These are phyloP conservation scores for Aspergillus sp. DNA, from an alignment of 2,329 filamentous ascomycete genomes.

Conservation along the genomic window DNA sequence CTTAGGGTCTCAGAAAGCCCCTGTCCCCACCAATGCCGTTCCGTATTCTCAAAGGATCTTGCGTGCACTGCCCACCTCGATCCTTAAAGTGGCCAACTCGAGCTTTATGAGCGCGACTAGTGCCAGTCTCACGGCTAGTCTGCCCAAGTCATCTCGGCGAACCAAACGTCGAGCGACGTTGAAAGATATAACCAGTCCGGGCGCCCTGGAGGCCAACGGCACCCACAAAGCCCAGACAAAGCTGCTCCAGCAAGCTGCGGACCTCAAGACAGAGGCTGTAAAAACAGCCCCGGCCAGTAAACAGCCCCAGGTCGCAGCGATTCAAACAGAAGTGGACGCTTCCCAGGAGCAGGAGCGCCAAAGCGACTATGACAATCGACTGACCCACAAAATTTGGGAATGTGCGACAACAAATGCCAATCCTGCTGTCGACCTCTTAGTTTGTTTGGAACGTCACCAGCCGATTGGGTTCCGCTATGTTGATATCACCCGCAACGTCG, in stretches of 20 bases:
- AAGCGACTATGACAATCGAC: slow-evolving; percentile 69
- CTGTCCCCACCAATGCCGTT: slow-evolving; percentile 79
- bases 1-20: slow-evolving; percentile 69
- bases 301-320: slow-evolving; percentile 7
- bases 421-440: slow-evolving; percentile 86
- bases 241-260: slow-evolving; percentile 17
- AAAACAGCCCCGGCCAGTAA: slow-evolving; percentile 15
- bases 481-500: slow-evolving; percentile 85
- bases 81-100: slow-evolving; percentile 91
- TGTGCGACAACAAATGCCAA: slow-evolving; percentile 88
- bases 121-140: slow-evolving; percentile 75
- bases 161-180: slow-evolving; percentile 56
- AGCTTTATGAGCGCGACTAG: slow-evolving; percentile 92
- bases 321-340: slow-evolving; percentile 14
- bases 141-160: slow-evolving; percentile 65
- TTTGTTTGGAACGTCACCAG: slow-evolving; percentile 87
- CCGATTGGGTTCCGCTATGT: slow-evolving; percentile 96
- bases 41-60: slow-evolving; percentile 90
- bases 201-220: slow-evolving; percentile 54
- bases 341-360: slow-evolving; percentile 38
- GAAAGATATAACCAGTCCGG: slow-evolving; percentile 35
- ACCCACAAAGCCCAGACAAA: slow-evolving; percentile 14
- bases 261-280: slow-evolving; percentile 16
- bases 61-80: slow-evolving; percentile 81
- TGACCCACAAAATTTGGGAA: slow-evolving; percentile 94